Evolutionary conservation across 2,329 filamentous ascomycete species (phyloP).

Genomic region (Microsporum ferrugineum): DNA sequence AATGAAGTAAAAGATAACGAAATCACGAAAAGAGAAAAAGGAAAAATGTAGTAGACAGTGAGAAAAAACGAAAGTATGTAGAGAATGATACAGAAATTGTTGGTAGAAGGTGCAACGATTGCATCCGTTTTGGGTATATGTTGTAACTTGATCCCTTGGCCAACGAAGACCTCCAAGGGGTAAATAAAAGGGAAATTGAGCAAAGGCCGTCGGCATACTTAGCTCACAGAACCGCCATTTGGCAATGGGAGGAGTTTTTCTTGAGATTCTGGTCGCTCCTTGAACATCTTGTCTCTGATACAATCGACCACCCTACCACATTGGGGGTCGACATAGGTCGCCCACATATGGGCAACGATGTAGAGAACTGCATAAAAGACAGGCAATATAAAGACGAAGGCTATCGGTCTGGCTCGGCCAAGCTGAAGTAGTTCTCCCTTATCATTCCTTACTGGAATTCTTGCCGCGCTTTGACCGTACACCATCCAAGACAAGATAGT

Average conservation of each 20-base stretch:
- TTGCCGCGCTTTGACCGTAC: slow-evolving; percentile 13
- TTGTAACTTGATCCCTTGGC: not conserved
- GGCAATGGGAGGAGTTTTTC: slow-evolving; percentile 12
- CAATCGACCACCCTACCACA: slow-evolving; percentile 13
- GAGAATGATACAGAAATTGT: not conserved
- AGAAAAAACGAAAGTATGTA: not conserved
- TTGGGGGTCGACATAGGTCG: slow-evolving; percentile 12
- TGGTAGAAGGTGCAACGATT: not conserved
- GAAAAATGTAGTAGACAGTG: not conserved
- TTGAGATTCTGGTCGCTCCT: slow-evolving; percentile 11
- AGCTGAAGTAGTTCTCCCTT: slow-evolving; percentile 10
- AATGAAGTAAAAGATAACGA: not conserved
- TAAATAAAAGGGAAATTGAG: not conserved
- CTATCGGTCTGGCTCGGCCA: slow-evolving; percentile 2
- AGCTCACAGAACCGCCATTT: not conserved
- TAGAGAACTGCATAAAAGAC: slow-evolving; percentile 14
- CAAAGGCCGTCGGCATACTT: not conserved
- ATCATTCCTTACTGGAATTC: slow-evolving; percentile 7
- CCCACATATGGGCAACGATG: slow-evolving; percentile 12
- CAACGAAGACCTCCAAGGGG: not conserved
- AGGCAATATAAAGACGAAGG: slow-evolving; percentile 14
- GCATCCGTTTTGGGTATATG: not conserved
- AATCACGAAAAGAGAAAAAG: not conserved
- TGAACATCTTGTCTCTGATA: slow-evolving; percentile 13
- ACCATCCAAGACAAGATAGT: slow-evolving; percentile 19